A percentile compares a stretch with the other conserved stretches of the same genome.
phyloP scores from a whole-genome alignment of 192 early-diverging fungal genomes.

The Chytriomyces confervae region DNA sequence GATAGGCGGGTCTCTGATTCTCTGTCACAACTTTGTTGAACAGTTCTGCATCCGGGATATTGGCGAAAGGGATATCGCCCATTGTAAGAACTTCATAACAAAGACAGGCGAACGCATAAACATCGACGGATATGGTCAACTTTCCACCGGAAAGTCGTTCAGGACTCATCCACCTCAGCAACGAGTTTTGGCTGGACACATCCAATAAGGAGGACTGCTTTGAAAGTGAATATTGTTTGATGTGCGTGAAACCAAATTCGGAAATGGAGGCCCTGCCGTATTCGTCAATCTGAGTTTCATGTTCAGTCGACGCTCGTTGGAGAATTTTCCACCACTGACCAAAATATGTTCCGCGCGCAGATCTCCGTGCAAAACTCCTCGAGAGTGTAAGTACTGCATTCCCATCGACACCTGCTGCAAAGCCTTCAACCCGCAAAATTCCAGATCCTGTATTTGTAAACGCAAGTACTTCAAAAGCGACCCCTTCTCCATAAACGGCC shows the following conservation, averaged over 20 bases:
- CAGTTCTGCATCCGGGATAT: slow-evolving; percentile 1
- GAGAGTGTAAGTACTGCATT: slow-evolving; percentile 36
- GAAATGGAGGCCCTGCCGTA: slow-evolving; percentile 22
- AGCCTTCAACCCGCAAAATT: background rate
- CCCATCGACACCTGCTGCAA: slow-evolving; percentile 33
- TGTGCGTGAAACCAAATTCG: slow-evolving; percentile 33
- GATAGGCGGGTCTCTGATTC: background rate
- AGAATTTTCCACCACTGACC: background rate
- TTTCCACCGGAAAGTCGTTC: slow-evolving; percentile 20
- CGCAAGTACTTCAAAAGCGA: slow-evolving; percentile 3
- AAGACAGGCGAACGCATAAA: slow-evolving; percentile 30
- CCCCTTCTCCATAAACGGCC: slow-evolving; percentile 44
- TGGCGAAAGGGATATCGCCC: slow-evolving; percentile 9
- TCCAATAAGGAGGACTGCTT: slow-evolving; percentile 3
- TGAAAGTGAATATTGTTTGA: slow-evolving; percentile 7
- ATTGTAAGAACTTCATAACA: slow-evolving; percentile 20
- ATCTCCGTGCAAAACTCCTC: slow-evolving; percentile 27
- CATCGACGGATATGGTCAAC: slow-evolving; percentile 1
- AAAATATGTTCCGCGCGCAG: slow-evolving; percentile 37
- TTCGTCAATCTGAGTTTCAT: background rate
- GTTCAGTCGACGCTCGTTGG: background rate
- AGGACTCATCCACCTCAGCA: slow-evolving; percentile 35
- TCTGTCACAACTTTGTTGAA: background rate
- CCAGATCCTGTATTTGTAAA: background rate
- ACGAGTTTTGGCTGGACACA: background rate